These are phyloP conservation scores for Aristolochia fimbriata DNA, from an alignment of 164 flowering plant species.

Conservation along the genomic window DNA sequence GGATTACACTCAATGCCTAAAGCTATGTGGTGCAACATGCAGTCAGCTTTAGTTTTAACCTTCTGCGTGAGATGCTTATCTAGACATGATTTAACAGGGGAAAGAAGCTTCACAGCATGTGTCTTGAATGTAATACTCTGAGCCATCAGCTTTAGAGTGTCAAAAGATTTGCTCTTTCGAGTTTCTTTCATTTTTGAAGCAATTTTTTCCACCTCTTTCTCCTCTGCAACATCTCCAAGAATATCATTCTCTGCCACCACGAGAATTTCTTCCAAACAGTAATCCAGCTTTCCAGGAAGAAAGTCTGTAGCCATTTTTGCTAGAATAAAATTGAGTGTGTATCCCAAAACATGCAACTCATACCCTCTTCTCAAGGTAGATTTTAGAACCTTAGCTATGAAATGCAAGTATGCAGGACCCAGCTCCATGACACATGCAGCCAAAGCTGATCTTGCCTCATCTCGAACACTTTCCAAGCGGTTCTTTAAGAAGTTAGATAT, in stretches of 20 bases:
- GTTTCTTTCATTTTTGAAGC: slow-evolving; percentile 98
- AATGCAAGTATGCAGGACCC: slow-evolving; percentile 64
- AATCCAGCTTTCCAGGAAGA: slow-evolving; percentile 50
- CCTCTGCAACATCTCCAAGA: slow-evolving; percentile 82
- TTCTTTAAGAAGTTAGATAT: slow-evolving; percentile 67
- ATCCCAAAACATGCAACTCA: slow-evolving; percentile 89
- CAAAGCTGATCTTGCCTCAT: slow-evolving; percentile 85
- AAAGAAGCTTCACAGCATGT: slow-evolving; percentile 61
- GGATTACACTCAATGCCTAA: slow-evolving; percentile 71
- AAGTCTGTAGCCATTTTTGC: slow-evolving; percentile 34
- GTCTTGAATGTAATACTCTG: slow-evolving; percentile 61
- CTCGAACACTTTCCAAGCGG: slow-evolving; percentile 72
- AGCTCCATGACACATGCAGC: slow-evolving; percentile 82
- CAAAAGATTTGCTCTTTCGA: slow-evolving; percentile 63
- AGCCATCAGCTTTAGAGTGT: slow-evolving; percentile 62
- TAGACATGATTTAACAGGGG: slow-evolving; percentile 48
- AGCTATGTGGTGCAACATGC: slow-evolving; percentile 65
- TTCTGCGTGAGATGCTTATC: slow-evolving; percentile 63
- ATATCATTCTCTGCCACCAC: slow-evolving; percentile 70
- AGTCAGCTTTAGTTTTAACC: slow-evolving; percentile 50
- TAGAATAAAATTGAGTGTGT: slow-evolving; percentile 60
- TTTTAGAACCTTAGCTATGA: slow-evolving; percentile 49
- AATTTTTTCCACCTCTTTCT: slow-evolving; percentile 93
- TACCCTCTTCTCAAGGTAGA: slow-evolving; percentile 74
- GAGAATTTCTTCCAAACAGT: slow-evolving; percentile 72